phyloP scores from a whole-genome alignment of 2,329 filamentous ascomycete genomes.

The Teratosphaeria gauchensis region DNA sequence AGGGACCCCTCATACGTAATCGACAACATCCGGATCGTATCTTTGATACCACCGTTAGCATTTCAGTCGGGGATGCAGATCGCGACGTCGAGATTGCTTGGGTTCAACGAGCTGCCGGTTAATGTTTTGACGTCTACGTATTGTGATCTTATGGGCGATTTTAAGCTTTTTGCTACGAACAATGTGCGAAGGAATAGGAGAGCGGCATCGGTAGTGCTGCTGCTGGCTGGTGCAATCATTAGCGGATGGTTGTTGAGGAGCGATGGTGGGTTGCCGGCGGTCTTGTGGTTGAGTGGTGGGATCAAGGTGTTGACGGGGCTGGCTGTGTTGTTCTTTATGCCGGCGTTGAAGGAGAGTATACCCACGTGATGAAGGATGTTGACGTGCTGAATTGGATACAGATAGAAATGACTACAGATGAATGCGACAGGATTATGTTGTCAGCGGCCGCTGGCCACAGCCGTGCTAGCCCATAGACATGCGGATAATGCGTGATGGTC shows the following conservation, averaged over 20 bases:
- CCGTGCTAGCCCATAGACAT: too few species aligned
- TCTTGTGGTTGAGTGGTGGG: conserved; percentile 38
- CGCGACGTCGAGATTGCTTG: conserved; percentile 39
- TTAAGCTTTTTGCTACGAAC: conserved; percentile 36
- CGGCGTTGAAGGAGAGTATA: conserved; percentile 18
- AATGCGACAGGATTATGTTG: background rate
- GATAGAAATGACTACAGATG: background rate
- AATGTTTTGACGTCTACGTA: conserved; percentile 48
- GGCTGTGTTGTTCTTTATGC: conserved; percentile 16
- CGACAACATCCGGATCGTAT: conserved; percentile 35
- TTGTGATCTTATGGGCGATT: conserved; percentile 45
- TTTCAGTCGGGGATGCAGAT: conserved; percentile 48
- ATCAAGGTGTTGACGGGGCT: conserved; percentile 36
- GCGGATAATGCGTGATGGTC: too few species aligned
- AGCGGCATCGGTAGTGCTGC: conserved; percentile 34
- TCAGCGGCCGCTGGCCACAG: background rate
- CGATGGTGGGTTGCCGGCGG: conserved; percentile 30
- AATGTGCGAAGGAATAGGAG: conserved; percentile 45
- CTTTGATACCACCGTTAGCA: conserved; percentile 38
- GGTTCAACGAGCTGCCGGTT: conserved; percentile 46
- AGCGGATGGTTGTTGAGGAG: conserved; percentile 42
- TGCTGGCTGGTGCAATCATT: conserved; percentile 39
- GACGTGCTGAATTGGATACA: too few species aligned
- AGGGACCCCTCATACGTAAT: conserved; percentile 18
- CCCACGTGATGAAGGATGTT: background rate